Evolutionary conservation across 1,284 basidiomycete genomes (phyloP).

Genomic region (Vanrija pseudolonga): DNA sequence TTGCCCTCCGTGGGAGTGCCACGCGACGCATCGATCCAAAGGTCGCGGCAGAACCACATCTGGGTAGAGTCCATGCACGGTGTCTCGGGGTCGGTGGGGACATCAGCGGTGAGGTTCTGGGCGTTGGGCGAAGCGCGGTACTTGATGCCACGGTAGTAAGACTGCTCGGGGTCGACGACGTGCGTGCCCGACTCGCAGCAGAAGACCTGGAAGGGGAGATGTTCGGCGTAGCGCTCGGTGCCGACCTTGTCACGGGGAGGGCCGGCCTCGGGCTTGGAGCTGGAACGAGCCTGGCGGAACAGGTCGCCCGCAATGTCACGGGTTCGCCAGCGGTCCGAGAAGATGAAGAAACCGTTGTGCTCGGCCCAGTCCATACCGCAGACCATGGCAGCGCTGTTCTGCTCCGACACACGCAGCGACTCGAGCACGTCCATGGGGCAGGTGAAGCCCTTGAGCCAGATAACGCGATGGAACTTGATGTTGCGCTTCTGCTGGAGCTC

Average conservation of each 20-base stretch:
- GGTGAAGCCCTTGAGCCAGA: slow-evolving; percentile 96
- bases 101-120: slow-evolving; percentile 69
- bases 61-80: slow-evolving; percentile 88
- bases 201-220: slow-evolving; percentile 93
- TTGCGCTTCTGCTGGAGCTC: slow-evolving; percentile 71
- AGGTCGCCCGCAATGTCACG: slow-evolving; percentile 93
- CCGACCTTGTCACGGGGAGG: slow-evolving; percentile 80
- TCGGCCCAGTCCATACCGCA: slow-evolving; percentile 99
- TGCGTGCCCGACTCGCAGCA: slow-evolving; percentile 96
- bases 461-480: slow-evolving; percentile 79
- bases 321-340: slow-evolving; percentile 92
- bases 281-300: slow-evolving; percentile 89
- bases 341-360: slow-evolving; percentile 91
- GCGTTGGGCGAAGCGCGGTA: slow-evolving; percentile 76
- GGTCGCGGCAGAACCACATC: slow-evolving; percentile 91
- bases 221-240: slow-evolving; percentile 75
- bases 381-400: slow-evolving; percentile 90
- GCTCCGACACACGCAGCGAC: slow-evolving; percentile 79
- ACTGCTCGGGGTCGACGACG: slow-evolving; percentile 85
- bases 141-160: slow-evolving; percentile 79
- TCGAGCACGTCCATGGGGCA: slow-evolving; percentile 94
- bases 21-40: slow-evolving; percentile 79
- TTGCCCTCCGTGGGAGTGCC: slow-evolving; percentile 56
- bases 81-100: slow-evolving; percentile 64
- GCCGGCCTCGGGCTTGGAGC: slow-evolving; percentile 79